phyloP scores from a whole-genome alignment of 2,329 filamentous ascomycete genomes.

The Trichoderma citrinoviride region DNA sequence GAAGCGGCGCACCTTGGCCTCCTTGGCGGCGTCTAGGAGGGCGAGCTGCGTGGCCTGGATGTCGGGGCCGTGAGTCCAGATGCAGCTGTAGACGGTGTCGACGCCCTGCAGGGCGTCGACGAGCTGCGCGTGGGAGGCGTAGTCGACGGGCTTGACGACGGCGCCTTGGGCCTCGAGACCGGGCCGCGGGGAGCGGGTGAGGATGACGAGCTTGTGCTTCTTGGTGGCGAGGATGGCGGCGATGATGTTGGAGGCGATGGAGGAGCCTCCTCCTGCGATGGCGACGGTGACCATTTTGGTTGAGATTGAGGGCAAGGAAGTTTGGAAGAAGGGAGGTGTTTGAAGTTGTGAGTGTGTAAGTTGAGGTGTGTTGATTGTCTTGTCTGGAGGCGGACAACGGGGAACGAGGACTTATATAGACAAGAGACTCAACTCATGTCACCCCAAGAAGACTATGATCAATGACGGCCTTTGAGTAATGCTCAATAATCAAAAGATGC shows the following conservation, averaged over 20 bases:
- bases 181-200: slow-evolving; percentile 8
- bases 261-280: slow-evolving; percentile 11
- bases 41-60: background rate
- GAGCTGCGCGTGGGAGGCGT: background rate
- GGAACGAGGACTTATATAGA: background rate
- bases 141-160: slow-evolving; percentile 8
- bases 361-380: background rate
- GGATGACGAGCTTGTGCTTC: slow-evolving; percentile 14
- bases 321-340: background rate
- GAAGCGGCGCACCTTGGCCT: slow-evolving; percentile 6
- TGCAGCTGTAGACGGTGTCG: slow-evolving; percentile 16
- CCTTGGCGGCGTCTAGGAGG: slow-evolving; percentile 16
- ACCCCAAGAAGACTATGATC: too few species aligned
- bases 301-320: too few species aligned
- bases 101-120: slow-evolving; percentile 11
- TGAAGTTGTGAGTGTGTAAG: background rate
- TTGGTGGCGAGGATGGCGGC: slow-evolving; percentile 11
- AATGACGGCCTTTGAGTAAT: too few species aligned
- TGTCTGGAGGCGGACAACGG: background rate
- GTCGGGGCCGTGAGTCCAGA: slow-evolving; percentile 3
- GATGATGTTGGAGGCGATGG: slow-evolving; percentile 19
- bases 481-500: background rate
- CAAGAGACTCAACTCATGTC: background rate
- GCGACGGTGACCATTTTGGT: slow-evolving; percentile 20
- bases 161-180: slow-evolving; percentile 4